phyloP scores from a whole-genome alignment of 129 eudicot species.

The Lactuca sativa region DNA sequence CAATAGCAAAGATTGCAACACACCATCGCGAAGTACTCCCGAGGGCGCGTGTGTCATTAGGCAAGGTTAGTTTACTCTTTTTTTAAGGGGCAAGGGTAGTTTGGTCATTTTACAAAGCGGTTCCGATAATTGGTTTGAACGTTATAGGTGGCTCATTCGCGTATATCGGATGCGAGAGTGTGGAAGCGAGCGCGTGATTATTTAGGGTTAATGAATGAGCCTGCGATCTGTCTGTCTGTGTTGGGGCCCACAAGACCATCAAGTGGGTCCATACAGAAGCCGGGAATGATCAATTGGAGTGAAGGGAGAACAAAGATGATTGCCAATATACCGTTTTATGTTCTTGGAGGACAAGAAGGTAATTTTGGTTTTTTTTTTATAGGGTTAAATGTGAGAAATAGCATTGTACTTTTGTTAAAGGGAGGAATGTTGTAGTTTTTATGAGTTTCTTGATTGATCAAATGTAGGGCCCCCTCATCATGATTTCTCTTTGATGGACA shows the following conservation, averaged over 20 bases:
- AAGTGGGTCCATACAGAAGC: slow-evolving; percentile 47
- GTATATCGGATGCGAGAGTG: slow-evolving; percentile 82
- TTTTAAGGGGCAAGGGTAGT: neutral
- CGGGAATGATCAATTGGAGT: slow-evolving; percentile 84
- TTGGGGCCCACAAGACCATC: slow-evolving; percentile 79
- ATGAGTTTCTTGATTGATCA: slow-evolving; percentile 3
- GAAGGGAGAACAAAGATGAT: slow-evolving; percentile 74
- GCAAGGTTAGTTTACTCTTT: slow-evolving; percentile 58
- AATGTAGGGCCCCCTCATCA: slow-evolving; percentile 77
- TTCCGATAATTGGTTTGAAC: too few species aligned
- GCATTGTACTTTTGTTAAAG: too few species aligned
- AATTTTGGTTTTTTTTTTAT: neutral
- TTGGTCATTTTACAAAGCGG: neutral
- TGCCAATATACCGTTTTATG: slow-evolving; percentile 77
- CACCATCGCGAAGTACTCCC: slow-evolving; percentile 88
- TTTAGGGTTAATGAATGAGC: slow-evolving; percentile 86
- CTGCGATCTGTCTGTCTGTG: slow-evolving; percentile 85
- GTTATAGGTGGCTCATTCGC: slow-evolving; percentile 91
- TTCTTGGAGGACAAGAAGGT: slow-evolving; percentile 85
- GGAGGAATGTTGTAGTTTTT: neutral
- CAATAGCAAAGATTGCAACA: slow-evolving; percentile 95
- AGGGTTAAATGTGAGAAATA: too few species aligned
- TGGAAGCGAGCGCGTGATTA: slow-evolving; percentile 93
- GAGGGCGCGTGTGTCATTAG: slow-evolving; percentile 86
- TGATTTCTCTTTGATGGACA: slow-evolving; percentile 78